Evolutionary conservation across 2,329 filamentous ascomycete genomes (phyloP), one percentile per base, ranked within the genome.

Genomic region (Alternaria novae-zelandiae): DNA sequence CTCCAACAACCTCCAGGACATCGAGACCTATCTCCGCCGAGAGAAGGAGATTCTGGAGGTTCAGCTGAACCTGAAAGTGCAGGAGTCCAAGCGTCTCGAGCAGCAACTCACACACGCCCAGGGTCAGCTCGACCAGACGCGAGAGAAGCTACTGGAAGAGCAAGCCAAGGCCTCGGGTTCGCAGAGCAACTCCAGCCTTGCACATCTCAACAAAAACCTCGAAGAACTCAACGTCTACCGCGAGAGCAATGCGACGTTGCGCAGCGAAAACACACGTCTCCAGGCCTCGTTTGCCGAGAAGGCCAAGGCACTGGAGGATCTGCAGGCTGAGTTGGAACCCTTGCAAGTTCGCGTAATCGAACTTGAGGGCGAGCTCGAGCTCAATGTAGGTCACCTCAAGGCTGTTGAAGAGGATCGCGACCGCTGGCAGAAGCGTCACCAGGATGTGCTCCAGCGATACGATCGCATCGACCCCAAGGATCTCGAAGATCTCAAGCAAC

Each of bases 41-140:
- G 96, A 99, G 82, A 99, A 98, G 84, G 96, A 98, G 78, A 98
- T 99, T 69, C 87, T 97, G 9, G 95, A 99, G 72, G 93, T 97
- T n/a, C 95, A 98, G 75, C 92, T 94, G 73, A 94, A 97, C 71
- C 85, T 98, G 47, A 94, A 95, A 73, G 86, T 90, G 0, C 93
- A 97, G 72, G 96, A 99, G 80, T 86, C 89, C 57, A 97, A 96
- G 81, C 89, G 96, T 57, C 82, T 97, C 45, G 92, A 95, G 74
- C 93, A 97, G 73, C 94, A 98, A 75, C 86, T 97, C 23, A 91
- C 97, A 54, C 94, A 97, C 76, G 86, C 90, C 9, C 93, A 96
- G 73, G 88, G 88, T 21, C 93, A 98, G 77, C 89, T 99, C 8
- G 96, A 99, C 66, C 94, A 97, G 70, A 88, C 91, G 7, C 89